A percentile compares a stretch with the other conserved stretches of the same genome.
Conservation (phyloP, 1,284 basidiomycete genomes). For the Cryptococcus jaspeensis region DNA sequence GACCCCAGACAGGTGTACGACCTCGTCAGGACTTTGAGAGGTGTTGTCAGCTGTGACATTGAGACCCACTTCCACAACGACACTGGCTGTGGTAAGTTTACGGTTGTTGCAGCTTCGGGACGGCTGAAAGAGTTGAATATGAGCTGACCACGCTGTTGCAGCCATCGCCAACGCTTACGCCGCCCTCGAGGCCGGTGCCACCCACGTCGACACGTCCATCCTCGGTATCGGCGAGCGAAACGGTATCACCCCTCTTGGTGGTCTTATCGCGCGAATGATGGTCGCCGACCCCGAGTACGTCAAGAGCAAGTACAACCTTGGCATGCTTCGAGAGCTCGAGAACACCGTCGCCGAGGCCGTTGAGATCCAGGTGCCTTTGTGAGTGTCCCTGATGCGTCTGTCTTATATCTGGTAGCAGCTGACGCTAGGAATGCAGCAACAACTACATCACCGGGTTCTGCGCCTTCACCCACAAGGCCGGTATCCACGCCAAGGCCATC, state of each 20-base stretch:
- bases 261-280: conserved; percentile 88
- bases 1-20: conserved; percentile 99
- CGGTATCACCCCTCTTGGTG: conserved; percentile 97
- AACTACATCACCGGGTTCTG: conserved; percentile 82
- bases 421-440: conserved; percentile 35
- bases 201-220: conserved; percentile 91
- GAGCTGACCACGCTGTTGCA: conserved; percentile 34
- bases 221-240: conserved; percentile 99
- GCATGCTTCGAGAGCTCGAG: conserved; percentile 97
- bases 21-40: conserved; percentile 90
- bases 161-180: conserved; percentile 99
- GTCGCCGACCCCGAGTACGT: conserved; percentile 97
- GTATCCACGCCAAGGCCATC: conserved; percentile 99
- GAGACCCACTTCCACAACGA: conserved; percentile 99
- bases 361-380: conserved; percentile 93
- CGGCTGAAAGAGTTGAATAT: conserved; percentile 12
- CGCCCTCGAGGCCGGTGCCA: conserved; percentile 97
- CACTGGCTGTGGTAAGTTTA: conserved; percentile 74
- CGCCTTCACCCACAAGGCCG: conserved; percentile 99
- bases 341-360: conserved; percentile 99
- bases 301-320: conserved; percentile 98
- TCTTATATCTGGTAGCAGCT: too few relatives aligned
- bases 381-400: conserved; percentile 15
- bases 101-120: conserved; percentile 1
- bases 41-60: conserved; percentile 95